Conservation (phyloP, 2,329 filamentous ascomycete genomes). For the Emmonsiellopsis sp. region DNA sequence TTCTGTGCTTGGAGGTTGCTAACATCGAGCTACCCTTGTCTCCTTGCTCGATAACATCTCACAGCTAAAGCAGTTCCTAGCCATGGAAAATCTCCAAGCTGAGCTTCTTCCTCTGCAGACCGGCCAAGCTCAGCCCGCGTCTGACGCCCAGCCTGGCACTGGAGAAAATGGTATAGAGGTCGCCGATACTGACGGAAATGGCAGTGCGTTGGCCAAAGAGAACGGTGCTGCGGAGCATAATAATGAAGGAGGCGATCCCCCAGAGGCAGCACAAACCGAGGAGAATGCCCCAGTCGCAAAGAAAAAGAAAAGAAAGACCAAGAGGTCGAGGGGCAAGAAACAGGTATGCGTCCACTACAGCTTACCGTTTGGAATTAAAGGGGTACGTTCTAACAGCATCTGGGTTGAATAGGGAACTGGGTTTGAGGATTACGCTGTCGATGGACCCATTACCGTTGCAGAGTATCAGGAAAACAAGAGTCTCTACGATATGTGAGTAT, state of each 20-base stretch:
- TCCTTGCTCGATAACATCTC: neutral
- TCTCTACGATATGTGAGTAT: slow-evolving; percentile 56
- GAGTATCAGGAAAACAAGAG: slow-evolving; percentile 58
- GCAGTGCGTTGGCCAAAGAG: neutral
- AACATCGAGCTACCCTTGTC: neutral
- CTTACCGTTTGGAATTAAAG: neutral
- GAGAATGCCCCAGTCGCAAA: neutral
- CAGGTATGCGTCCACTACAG: neutral
- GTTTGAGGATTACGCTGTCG: slow-evolving; percentile 73
- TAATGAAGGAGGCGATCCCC: slow-evolving; percentile 1
- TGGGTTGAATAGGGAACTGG: slow-evolving; percentile 44
- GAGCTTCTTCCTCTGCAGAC: neutral
- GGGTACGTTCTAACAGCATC: neutral
- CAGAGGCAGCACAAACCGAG: neutral
- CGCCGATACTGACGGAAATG: neutral
- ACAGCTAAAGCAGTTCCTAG: neutral
- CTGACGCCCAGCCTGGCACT: neutral
- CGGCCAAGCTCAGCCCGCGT: neutral
- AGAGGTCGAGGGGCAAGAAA: slow-evolving; percentile 26
- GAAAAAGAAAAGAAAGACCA: slow-evolving; percentile 26
- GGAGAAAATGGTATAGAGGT: neutral
- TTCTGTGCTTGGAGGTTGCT: too few species aligned
- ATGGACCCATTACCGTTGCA: slow-evolving; percentile 64
- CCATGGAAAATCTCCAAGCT: neutral
- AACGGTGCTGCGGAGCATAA: neutral